Evolutionary conservation across 768 basidiomycete genomes (phyloP).

Genomic region (Leccinum obscurum): DNA sequence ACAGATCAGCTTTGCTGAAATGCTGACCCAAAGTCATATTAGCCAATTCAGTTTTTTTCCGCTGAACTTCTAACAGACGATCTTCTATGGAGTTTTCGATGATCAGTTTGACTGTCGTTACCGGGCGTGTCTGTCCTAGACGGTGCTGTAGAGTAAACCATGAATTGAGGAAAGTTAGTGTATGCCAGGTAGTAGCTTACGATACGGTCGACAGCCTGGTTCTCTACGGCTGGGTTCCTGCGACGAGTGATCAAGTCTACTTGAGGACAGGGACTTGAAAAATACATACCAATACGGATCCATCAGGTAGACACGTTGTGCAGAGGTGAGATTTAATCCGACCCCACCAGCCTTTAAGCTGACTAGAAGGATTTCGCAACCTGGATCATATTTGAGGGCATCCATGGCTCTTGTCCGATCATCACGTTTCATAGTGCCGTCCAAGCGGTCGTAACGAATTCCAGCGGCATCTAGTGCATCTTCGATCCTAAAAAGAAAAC

Average conservation of each 20-base stretch:
- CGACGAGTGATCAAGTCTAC: constrained; percentile 1
- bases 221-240: constrained; percentile 97
- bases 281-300: constrained; percentile 85
- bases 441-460: constrained; percentile 89
- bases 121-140: constrained; percentile 89
- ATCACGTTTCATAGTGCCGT: constrained; percentile 98
- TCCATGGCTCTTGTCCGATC: constrained; percentile 93
- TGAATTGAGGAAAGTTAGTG: neutral
- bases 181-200: constrained; percentile 47
- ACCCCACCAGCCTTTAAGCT: constrained; percentile 97
- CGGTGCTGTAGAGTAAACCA: constrained; percentile 65
- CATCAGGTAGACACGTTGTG: constrained; percentile 92
- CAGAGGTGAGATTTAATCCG: constrained; percentile 92
- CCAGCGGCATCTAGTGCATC: constrained; percentile 80
- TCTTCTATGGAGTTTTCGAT: constrained; percentile 95
- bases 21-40: constrained; percentile 90
- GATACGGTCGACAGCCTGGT: constrained; percentile 97
- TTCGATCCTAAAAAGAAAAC: constrained; percentile 61
- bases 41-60: constrained; percentile 91
- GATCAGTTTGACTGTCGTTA: constrained; percentile 89
- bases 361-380: constrained; percentile 91
- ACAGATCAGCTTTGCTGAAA: constrained; percentile 84
- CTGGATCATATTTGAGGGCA: constrained; percentile 83
- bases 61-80: constrained; percentile 88
- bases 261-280: neutral